Conservation (phyloP, 805 yeast species). For the Teunomyces gatunensis region DNA sequence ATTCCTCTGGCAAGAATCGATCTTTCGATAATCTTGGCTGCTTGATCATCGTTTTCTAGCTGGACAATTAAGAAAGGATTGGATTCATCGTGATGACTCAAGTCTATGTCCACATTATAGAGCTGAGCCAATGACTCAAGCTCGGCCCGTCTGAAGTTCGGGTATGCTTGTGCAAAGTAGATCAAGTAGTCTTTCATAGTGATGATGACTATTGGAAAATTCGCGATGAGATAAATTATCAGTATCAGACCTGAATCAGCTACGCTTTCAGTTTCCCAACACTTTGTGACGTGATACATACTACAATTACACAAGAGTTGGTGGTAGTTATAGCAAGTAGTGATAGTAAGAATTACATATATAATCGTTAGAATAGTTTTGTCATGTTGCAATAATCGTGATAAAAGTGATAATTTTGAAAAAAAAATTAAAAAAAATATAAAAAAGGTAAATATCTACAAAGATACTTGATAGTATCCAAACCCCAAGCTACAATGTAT, state of each 20-base stretch:
- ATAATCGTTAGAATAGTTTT: no score
- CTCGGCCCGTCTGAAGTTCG: conserved; percentile 77
- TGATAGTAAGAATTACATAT: no score
- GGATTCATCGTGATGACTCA: conserved; percentile 53
- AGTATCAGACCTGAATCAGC: neutral
- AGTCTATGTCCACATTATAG: conserved; percentile 54
- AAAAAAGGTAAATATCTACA: neutral
- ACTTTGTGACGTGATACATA: no score
- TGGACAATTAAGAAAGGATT: conserved; percentile 72
- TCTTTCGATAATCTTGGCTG: conserved; percentile 59
- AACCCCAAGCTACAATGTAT: neutral
- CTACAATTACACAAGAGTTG: no score
- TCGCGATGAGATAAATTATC: conserved; percentile 4
- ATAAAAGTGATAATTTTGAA: neutral
- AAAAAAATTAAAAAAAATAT: neutral
- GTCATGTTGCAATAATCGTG: no score
- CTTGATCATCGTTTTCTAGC: conserved; percentile 65
- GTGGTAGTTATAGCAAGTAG: no score
- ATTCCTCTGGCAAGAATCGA: conserved; percentile 71
- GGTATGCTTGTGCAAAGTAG: conserved; percentile 83
- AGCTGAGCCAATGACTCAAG: conserved; percentile 78
- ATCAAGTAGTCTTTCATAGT: conserved; percentile 62
- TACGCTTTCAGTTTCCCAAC: neutral
- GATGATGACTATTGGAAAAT: conserved; percentile 10
- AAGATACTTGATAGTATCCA: neutral